phyloP scores from a whole-genome alignment of 2,329 filamentous ascomycete species.

The Botrytis pseudocinerea region DNA sequence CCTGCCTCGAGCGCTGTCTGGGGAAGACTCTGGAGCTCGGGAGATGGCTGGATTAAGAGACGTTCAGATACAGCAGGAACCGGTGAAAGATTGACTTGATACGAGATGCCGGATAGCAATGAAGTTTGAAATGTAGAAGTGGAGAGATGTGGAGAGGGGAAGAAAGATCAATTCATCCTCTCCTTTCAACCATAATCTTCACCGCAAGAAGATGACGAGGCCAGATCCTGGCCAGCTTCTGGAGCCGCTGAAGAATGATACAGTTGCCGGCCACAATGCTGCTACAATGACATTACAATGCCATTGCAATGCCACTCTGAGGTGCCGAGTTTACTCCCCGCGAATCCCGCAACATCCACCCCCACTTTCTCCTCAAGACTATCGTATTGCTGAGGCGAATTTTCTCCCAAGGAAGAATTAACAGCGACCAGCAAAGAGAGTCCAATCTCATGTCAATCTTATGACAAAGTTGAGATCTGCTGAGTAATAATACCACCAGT shows the following conservation, averaged over 20 bases:
- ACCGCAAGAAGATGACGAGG: neutral
- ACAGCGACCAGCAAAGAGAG: no score
- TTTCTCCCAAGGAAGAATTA: no score
- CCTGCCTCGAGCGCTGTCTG: neutral
- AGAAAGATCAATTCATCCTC: neutral
- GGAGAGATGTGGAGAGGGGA: neutral
- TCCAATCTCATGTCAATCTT: neutral
- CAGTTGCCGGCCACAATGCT: neutral
- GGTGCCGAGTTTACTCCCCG: neutral
- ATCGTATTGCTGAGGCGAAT: neutral
- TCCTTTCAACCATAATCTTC: neutral
- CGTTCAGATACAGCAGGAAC: neutral
- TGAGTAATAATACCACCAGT: neutral
- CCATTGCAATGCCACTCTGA: neutral
- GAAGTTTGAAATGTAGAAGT: neutral
- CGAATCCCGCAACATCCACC: conserved; percentile 14
- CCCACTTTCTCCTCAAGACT: neutral
- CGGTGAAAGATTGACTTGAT: neutral
- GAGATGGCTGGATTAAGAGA: neutral
- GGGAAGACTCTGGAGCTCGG: neutral
- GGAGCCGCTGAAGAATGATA: neutral
- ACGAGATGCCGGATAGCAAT: neutral
- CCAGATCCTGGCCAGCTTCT: neutral
- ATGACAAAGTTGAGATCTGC: neutral
- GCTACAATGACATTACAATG: neutral